A percentile compares a stretch with the other conserved stretches of the same genome.
These are phyloP conservation scores for Morella rubra DNA, from an alignment of 306 rosid species.

Conservation along the genomic window DNA sequence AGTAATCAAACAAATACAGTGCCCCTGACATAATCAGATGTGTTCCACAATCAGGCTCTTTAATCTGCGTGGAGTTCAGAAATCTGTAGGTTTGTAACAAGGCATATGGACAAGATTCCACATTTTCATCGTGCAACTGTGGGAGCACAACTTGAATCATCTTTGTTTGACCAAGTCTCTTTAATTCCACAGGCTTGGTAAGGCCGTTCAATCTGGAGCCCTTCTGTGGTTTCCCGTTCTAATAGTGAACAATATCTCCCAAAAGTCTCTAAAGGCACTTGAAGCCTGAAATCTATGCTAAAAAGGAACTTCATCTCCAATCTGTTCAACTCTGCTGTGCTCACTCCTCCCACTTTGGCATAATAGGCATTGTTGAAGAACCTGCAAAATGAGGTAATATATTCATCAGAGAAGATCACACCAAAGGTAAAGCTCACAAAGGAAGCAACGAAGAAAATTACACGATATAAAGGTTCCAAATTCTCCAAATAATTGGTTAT, in stretches of 20 bases:
- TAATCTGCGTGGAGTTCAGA: slow-evolving; percentile 19
- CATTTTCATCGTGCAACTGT: slow-evolving; percentile 65
- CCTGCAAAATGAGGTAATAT: slow-evolving; percentile 49
- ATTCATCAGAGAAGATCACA: slow-evolving; percentile 7
- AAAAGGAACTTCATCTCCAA: slow-evolving; percentile 88
- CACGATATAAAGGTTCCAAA: slow-evolving; percentile 1
- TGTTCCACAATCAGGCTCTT: slow-evolving; percentile 16
- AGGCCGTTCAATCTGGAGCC: slow-evolving; percentile 69
- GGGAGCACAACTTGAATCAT: slow-evolving; percentile 62
- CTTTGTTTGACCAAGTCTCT: slow-evolving; percentile 75
- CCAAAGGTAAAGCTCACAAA: slow-evolving; percentile 5
- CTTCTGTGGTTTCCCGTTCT: slow-evolving; percentile 65
- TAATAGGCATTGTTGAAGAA: slow-evolving; percentile 93
- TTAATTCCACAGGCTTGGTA: slow-evolving; percentile 69
- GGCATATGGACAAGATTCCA: slow-evolving; percentile 21
- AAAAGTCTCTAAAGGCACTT: slow-evolving; percentile 71
- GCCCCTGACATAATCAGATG: background rate
- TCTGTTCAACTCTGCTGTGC: slow-evolving; percentile 77
- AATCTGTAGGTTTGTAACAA: slow-evolving; percentile 19
- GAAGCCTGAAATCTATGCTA: slow-evolving; percentile 81
- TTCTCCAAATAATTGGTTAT: background rate
- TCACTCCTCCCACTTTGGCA: slow-evolving; percentile 93
- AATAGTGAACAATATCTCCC: slow-evolving; percentile 64
- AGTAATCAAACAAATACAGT: background rate
- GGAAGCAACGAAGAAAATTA: slow-evolving; percentile 1